Evolutionary conservation across 164 flowering plant genomes (phyloP).

Genomic region (Umbellularia californica): DNA sequence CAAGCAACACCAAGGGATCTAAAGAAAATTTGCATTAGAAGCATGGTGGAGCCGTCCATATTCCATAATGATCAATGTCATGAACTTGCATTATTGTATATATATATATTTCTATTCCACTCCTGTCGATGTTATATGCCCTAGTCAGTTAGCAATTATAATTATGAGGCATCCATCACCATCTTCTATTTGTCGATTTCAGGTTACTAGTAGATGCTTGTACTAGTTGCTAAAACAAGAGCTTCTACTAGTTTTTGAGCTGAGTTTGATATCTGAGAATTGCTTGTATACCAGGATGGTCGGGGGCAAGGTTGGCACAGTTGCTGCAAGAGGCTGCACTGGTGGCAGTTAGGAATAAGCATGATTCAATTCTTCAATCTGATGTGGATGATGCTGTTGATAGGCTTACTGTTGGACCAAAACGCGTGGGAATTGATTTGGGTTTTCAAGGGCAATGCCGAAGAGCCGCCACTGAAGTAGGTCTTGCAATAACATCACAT

Average conservation of each 20-base stretch:
- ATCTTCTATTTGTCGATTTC: no score
- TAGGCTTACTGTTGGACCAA: slow-evolving; percentile 91
- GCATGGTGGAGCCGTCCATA: no score
- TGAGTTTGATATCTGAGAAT: slow-evolving; percentile 1
- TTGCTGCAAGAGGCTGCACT: slow-evolving; percentile 95
- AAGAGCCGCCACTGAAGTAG: slow-evolving; percentile 87
- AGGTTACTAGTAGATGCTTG: no score
- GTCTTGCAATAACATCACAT: slow-evolving; percentile 85
- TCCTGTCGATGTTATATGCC: no score
- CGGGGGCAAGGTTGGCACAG: slow-evolving; percentile 93
- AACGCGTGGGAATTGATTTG: slow-evolving; percentile 67
- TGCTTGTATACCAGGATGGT: slow-evolving; percentile 62
- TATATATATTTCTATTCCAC: no score
- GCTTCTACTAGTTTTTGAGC: not conserved
- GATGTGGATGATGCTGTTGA: slow-evolving; percentile 96
- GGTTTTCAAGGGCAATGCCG: slow-evolving; percentile 92
- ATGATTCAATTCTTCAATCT: slow-evolving; percentile 62
- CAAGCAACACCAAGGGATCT: no score
- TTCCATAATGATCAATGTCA: not conserved
- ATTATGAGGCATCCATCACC: no score
- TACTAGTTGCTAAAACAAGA: no score
- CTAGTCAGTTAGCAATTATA: no score
- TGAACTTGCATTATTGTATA: not conserved
- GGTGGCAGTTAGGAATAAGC: slow-evolving; percentile 84
- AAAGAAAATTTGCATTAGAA: no score